phyloP scores from a whole-genome alignment of 1,284 basidiomycete genomes.

The Lentinula novae-zelandiae region DNA sequence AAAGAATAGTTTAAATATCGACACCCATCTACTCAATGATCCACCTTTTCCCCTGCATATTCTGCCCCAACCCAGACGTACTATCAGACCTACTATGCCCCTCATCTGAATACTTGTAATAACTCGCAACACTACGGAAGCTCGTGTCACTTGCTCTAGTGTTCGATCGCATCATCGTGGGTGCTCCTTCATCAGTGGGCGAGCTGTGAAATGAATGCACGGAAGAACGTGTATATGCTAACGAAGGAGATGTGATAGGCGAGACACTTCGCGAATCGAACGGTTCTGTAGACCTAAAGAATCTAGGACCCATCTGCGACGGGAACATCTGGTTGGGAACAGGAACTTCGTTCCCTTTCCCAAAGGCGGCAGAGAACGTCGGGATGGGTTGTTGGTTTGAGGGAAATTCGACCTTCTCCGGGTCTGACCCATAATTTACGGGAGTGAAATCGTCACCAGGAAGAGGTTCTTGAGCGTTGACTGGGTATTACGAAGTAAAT shows the following conservation, averaged over 20 bases:
- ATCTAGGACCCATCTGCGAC: constrained; percentile 43
- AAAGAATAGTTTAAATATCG: not conserved
- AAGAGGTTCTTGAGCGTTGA: constrained; percentile 51
- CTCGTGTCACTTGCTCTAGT: constrained; percentile 15
- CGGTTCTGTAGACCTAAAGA: constrained; percentile 41
- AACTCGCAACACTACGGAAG: constrained; percentile 20
- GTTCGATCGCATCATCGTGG: constrained; percentile 4
- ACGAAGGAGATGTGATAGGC: constrained; percentile 12
- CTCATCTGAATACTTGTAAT: constrained; percentile 20
- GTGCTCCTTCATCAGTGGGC: not conserved
- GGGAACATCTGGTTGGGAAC: constrained; percentile 40
- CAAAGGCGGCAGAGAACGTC: constrained; percentile 51
- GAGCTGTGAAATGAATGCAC: not conserved
- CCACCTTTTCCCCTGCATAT: constrained; percentile 15
- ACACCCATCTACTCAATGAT: constrained; percentile 13
- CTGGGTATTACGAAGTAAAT: constrained; percentile 29
- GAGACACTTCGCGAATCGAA: constrained; percentile 30
- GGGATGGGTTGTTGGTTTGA: constrained; percentile 47
- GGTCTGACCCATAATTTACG: constrained; percentile 31
- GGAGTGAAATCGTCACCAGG: constrained; percentile 47
- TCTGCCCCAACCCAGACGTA: not conserved
- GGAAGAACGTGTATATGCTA: constrained; percentile 7
- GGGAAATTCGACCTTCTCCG: constrained; percentile 68
- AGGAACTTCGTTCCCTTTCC: constrained; percentile 33
- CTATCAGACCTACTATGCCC: constrained; percentile 18